Evolutionary conservation across 75 land plant species (phyloP), one percentile per base, ranked within the genome.

Genomic region (Sequoiadendron giganteum): DNA sequence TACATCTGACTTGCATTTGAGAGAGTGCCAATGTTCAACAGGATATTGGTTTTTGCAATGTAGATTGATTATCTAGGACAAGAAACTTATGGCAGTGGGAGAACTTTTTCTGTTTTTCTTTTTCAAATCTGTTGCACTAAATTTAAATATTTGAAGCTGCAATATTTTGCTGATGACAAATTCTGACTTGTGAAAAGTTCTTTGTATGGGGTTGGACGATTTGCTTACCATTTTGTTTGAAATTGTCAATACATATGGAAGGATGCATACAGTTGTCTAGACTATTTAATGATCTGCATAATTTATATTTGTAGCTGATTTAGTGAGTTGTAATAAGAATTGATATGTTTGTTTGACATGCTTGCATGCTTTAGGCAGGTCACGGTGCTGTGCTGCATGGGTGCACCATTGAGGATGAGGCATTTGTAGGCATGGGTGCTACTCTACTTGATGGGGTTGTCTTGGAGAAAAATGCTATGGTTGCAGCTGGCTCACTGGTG

Each of bases 311-410:
- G 15, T 34, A 75, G 77, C 14, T 75, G 38, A 34, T 34, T 75
- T 75, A 75, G 38, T 75, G 38, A 75, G 13, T 13, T 75, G 14
- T 52, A 52, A 14, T 52, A 52, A 75, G 13, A 75, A 75, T 13
- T 75, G 38, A 75, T 75, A 34, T 75, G 77, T 34, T 75, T 75
- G 49, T n/a, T 82, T 82, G 32, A 82, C 84, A 82, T 47, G 48
- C 84, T 32, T 82, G 52, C 84, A 25, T 82, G 84, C 84, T 82
- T 82, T 82, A 82, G 84, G 86, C 86, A 90, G 90, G 90, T 83
- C 90, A 90, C 61, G 89, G 88, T 70, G 90, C 90, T 81, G 90
- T 90, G 38, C 79, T 90, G 55, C 90, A 90, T 88, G 90, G 89
- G 10, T 90, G 90, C 34, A 90, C 90, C 83, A 80, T 90, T 10